Conservation (phyloP, 805 yeast genomes). For the Lipomyces sp. region DNA sequence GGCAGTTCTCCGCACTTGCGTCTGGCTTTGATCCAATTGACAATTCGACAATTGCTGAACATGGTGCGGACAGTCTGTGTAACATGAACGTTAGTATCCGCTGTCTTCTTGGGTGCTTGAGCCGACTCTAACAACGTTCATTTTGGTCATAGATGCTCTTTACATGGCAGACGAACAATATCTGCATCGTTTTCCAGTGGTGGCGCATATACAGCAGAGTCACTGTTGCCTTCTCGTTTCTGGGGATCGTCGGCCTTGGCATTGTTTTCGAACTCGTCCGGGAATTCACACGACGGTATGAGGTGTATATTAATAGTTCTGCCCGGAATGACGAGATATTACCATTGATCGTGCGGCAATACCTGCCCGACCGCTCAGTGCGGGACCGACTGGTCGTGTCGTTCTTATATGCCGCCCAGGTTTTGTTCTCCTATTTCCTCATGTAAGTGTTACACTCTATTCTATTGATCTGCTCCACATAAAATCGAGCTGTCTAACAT, state of each 20-base stretch:
- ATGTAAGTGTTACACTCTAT: constrained; percentile 6
- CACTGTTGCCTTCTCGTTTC: constrained; percentile 24
- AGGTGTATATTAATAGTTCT: constrained; percentile 7
- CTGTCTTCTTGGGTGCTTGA: background rate
- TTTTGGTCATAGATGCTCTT: constrained; percentile 27
- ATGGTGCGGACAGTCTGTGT: constrained; percentile 3
- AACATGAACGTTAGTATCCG: constrained; percentile 11
- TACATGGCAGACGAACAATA: constrained; percentile 24
- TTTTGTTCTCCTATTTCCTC: constrained; percentile 26
- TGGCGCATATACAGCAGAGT: constrained; percentile 22
- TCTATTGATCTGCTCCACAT: background rate
- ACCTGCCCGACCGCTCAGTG: constrained; percentile 20
- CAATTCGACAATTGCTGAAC: background rate
- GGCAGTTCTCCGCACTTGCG: constrained; percentile 3
- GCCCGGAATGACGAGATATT: constrained; percentile 10
- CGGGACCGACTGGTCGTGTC: constrained; percentile 20
- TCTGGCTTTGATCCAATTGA: background rate
- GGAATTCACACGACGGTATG: constrained; percentile 27
- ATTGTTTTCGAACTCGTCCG: constrained; percentile 26
- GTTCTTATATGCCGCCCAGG: constrained; percentile 24
- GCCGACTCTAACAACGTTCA: too few relatives aligned
- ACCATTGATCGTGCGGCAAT: constrained; percentile 15
- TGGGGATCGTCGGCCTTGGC: constrained; percentile 28
- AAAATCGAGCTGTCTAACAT: background rate
- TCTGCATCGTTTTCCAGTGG: constrained; percentile 28